Conservation (phyloP, 805 yeast genomes). For the Naumovozyma castellii region DNA sequence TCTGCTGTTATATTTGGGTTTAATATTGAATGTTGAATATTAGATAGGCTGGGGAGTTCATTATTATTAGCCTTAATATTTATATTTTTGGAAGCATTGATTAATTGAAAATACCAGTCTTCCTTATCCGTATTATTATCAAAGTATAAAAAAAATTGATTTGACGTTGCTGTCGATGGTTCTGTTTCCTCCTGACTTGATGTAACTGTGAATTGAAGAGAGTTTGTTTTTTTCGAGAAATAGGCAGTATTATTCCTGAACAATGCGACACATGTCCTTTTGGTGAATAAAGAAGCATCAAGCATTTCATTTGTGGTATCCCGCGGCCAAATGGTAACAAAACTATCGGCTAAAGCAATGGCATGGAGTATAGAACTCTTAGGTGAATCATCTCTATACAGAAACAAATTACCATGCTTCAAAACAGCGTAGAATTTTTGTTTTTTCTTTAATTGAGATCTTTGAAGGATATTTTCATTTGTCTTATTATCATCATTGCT, state of each 20-base stretch:
- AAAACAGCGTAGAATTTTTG: conserved; percentile 61
- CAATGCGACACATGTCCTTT: conserved; percentile 69
- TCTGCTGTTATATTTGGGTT: conserved; percentile 62
- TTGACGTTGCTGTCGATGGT: conserved; percentile 8
- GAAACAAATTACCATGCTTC: conserved; percentile 78
- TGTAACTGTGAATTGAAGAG: conserved; percentile 1
- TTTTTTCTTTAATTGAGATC: conserved; percentile 32
- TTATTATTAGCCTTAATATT: conserved; percentile 17
- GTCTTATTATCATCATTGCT: not conserved
- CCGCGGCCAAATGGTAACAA: conserved; percentile 83
- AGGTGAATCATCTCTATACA: conserved; percentile 57
- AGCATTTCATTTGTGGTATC: conserved; percentile 31
- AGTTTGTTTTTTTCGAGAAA: conserved; percentile 4
- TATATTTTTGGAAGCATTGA: conserved; percentile 55
- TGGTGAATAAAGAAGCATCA: conserved; percentile 76
- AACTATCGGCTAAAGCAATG: conserved; percentile 59
- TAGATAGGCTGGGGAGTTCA: conserved; percentile 40
- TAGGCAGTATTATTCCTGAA: conserved; percentile 35
- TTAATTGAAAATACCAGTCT: conserved; percentile 82
- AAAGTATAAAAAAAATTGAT: conserved; percentile 53
- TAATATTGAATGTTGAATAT: conserved; percentile 45
- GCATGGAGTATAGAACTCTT: conserved; percentile 56
- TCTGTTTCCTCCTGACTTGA: not conserved
- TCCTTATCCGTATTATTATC: conserved; percentile 79
- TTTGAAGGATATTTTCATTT: conserved; percentile 6